A percentile compares a stretch with the other conserved stretches of the same genome.
These are phyloP conservation scores for Neurospora intermedia DNA, from an alignment of 495 filamentous ascomycete species.

Conservation along the genomic window DNA sequence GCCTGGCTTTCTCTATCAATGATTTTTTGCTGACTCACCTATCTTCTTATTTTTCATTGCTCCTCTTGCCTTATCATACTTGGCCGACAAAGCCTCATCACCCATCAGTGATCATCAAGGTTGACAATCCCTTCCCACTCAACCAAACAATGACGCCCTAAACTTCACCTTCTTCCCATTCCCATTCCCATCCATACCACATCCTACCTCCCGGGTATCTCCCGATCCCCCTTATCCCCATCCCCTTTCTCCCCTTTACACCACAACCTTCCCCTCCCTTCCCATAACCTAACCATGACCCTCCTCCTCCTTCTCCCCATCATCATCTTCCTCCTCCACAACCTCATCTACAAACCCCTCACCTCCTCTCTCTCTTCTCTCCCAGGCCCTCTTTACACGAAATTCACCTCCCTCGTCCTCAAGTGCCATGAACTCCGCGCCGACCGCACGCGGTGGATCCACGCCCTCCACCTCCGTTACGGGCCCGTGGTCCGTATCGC, in stretches of 20 bases:
- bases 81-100: not conserved
- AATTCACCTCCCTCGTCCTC: slow-evolving; percentile 40
- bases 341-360: slow-evolving; percentile 4
- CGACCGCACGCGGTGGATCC: slow-evolving; percentile 44
- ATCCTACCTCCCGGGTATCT: not conserved
- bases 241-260: not conserved
- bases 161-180: not conserved
- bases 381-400: slow-evolving; percentile 44
- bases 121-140: not conserved
- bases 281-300: not conserved
- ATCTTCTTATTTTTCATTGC: not conserved
- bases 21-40: not conserved
- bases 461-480: slow-evolving; percentile 43
- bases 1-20: not conserved
- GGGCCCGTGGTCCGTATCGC: slow-evolving; percentile 47
- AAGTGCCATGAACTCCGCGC: slow-evolving; percentile 49
- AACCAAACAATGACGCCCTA: not conserved
- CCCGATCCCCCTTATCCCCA: not conserved
- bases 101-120: not conserved
- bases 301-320: slow-evolving; percentile 11
- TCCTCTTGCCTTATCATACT: not conserved
- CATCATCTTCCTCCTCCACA: slow-evolving; percentile 11
- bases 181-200: not conserved
- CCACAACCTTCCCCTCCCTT: not conserved
- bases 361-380: slow-evolving; percentile 33